Evolutionary conservation across 192 early-diverging fungal genomes (phyloP).

Genomic region (Mortierella antarctica): DNA sequence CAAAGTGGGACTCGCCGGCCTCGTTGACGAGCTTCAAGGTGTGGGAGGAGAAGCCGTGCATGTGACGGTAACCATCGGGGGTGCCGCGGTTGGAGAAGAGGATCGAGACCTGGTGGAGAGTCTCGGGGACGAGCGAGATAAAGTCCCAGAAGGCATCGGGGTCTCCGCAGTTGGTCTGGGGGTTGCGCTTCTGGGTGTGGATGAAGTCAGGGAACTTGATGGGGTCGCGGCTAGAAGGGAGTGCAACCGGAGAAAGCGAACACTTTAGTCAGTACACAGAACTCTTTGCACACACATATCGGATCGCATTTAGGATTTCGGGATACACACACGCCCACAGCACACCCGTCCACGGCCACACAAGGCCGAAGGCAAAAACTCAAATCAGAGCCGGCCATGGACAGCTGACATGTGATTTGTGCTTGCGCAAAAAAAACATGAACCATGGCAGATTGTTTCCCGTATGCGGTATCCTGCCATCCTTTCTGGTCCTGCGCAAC

Average conservation of each 20-base stretch:
- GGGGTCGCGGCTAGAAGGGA: conserved; percentile 49
- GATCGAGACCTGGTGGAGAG: conserved; percentile 68
- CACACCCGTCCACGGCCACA: too few relatives aligned
- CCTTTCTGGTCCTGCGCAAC: background rate
- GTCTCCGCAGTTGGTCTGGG: conserved; percentile 62
- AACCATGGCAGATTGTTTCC: too few relatives aligned
- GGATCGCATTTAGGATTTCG: background rate
- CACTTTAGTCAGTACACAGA: conserved; percentile 18
- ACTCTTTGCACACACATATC: too few relatives aligned
- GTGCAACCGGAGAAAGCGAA: background rate
- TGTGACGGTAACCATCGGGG: conserved; percentile 64
- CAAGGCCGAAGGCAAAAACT: too few relatives aligned
- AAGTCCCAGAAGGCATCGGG: conserved; percentile 73
- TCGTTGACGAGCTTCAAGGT: conserved; percentile 66
- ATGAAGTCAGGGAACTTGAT: conserved; percentile 68
- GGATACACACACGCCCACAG: background rate
- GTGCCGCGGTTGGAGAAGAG: conserved; percentile 70
- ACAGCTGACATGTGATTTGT: conserved; percentile 27
- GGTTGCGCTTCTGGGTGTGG: conserved; percentile 73
- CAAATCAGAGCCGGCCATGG: too few relatives aligned
- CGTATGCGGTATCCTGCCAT: background rate
- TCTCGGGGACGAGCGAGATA: conserved; percentile 70
- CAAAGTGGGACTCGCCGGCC: conserved; percentile 63
- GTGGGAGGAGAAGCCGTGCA: conserved; percentile 66
- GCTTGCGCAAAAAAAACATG: too few relatives aligned